These are phyloP conservation scores for Aphanomyces invadans DNA, from an alignment of 352 stramenopile species.

Conservation along the genomic window DNA sequence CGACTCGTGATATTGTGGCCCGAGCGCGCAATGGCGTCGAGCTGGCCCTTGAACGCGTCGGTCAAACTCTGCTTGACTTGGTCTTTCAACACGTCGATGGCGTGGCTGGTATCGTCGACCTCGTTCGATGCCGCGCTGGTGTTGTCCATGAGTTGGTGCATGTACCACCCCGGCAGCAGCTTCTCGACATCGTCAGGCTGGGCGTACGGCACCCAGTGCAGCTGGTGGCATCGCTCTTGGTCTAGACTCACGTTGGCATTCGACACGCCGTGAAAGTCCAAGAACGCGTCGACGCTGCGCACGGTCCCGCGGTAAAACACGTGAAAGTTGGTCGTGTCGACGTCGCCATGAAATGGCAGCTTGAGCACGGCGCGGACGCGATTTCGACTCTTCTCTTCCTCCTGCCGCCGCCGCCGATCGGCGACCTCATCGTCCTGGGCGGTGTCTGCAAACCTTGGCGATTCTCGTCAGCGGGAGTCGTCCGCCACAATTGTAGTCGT, in stretches of 20 bases:
- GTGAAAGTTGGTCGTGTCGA: slow-evolving; percentile 53
- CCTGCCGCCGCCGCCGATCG: slow-evolving; percentile 27
- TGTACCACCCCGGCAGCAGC: slow-evolving; percentile 13
- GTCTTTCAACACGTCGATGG: background rate
- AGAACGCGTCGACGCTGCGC: slow-evolving; percentile 6
- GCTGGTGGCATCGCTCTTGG: slow-evolving; percentile 50
- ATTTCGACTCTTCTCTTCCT: slow-evolving; percentile 50
- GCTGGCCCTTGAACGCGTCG: too few relatives aligned
- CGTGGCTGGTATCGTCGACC: background rate
- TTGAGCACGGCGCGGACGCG: slow-evolving; percentile 48
- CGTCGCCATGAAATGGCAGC: slow-evolving; percentile 45
- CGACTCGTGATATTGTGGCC: too few relatives aligned
- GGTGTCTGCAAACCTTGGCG: too few relatives aligned
- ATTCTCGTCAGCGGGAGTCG: background rate
- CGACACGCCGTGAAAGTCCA: slow-evolving; percentile 22
- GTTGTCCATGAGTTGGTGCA: background rate
- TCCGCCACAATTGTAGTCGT: background rate
- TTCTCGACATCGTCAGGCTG: slow-evolving; percentile 43
- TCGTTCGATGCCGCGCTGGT: background rate
- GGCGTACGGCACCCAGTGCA: slow-evolving; percentile 65
- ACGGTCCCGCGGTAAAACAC: slow-evolving; percentile 41
- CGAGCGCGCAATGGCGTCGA: too few relatives aligned
- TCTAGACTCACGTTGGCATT: background rate
- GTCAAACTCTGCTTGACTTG: too few relatives aligned
- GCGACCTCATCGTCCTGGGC: too few relatives aligned